Percentiles rank a stretch among this genome's conserved stretches.
Evolutionary conservation across 2,329 filamentous ascomycete genomes (phyloP).

Genomic region (Fusarium aywerte): DNA sequence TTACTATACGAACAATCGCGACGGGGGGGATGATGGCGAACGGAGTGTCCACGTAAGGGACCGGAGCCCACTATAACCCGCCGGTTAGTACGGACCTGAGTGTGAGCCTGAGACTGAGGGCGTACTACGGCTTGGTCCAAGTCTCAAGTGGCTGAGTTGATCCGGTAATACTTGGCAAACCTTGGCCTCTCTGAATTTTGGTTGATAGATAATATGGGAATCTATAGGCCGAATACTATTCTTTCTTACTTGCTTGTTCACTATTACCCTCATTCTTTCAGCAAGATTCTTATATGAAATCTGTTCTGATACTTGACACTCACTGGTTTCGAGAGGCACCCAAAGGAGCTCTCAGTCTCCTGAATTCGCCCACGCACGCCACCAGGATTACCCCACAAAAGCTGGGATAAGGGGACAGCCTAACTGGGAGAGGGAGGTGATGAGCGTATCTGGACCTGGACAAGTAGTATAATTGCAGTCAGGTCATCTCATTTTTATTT

Average conservation of each 20-base stretch:
- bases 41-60: slow-evolving; percentile 47
- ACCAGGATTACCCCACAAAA: slow-evolving; percentile 42
- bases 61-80: slow-evolving; percentile 31
- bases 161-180: slow-evolving; percentile 32
- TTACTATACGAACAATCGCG: slow-evolving; percentile 25
- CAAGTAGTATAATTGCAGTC: background rate
- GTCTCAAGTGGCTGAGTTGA: slow-evolving; percentile 35
- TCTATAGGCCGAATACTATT: background rate
- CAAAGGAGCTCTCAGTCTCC: slow-evolving; percentile 34
- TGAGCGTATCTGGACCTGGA: slow-evolving; percentile 7
- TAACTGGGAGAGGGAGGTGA: slow-evolving; percentile 39
- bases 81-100: slow-evolving; percentile 36
- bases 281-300: background rate
- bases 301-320: slow-evolving; percentile 1
- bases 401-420: slow-evolving; percentile 39
- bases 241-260: background rate
- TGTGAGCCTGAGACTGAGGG: slow-evolving; percentile 11
- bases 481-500: slow-evolving; percentile 6
- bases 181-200: slow-evolving; percentile 1
- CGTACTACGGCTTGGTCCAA: slow-evolving; percentile 7
- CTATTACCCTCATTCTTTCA: background rate
- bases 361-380: slow-evolving; percentile 36
- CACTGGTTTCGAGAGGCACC: slow-evolving; percentile 34
- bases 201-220: background rate
- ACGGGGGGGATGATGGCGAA: slow-evolving; percentile 40